A percentile compares a stretch with the other conserved stretches of the same genome.
Evolutionary conservation across 495 filamentous ascomycete species (phyloP).

Genomic region (Penicillium riverlandense): DNA sequence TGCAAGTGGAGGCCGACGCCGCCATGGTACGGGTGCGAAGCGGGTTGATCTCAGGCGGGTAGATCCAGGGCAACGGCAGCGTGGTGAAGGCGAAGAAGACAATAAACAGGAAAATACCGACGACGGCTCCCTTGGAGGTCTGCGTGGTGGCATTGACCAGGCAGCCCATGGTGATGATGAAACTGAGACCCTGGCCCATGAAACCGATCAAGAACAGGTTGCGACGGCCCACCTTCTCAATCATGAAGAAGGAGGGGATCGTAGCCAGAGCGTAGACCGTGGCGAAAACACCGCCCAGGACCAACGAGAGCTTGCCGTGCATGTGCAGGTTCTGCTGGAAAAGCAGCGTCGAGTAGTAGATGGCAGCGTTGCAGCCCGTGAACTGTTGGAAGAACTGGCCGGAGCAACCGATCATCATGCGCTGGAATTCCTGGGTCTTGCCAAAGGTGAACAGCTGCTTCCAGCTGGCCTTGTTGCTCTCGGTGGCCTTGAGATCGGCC

Average conservation of each 20-base stretch:
- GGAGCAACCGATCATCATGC: constrained; percentile 37
- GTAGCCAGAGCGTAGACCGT: constrained; percentile 62
- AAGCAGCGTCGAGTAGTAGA: constrained; percentile 77
- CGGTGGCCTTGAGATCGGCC: constrained; percentile 23
- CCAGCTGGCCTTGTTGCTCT: constrained; percentile 28
- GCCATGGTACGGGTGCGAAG: constrained; percentile 64
- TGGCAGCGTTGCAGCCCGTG: constrained; percentile 69
- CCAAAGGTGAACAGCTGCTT: constrained; percentile 32
- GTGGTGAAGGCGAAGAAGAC: constrained; percentile 33
- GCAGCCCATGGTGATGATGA: constrained; percentile 31
- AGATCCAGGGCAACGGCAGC: constrained; percentile 57
- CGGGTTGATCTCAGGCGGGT: constrained; percentile 70
- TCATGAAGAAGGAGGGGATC: constrained; percentile 56
- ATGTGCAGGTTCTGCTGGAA: constrained; percentile 59
- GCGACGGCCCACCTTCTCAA: constrained; percentile 66
- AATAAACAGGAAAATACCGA: constrained; percentile 36
- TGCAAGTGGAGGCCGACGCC: constrained; percentile 34
- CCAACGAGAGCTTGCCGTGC: constrained; percentile 51
- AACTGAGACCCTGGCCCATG: constrained; percentile 43
- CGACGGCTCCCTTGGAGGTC: constrained; percentile 29
- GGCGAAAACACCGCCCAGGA: constrained; percentile 75
- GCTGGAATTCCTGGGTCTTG: constrained; percentile 41
- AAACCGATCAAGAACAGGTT: constrained; percentile 66
- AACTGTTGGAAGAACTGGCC: constrained; percentile 71
- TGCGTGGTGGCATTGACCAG: constrained; percentile 12